phyloP scores from a whole-genome alignment of 1,139 yeast species.

The Williopsis jadinii region DNA sequence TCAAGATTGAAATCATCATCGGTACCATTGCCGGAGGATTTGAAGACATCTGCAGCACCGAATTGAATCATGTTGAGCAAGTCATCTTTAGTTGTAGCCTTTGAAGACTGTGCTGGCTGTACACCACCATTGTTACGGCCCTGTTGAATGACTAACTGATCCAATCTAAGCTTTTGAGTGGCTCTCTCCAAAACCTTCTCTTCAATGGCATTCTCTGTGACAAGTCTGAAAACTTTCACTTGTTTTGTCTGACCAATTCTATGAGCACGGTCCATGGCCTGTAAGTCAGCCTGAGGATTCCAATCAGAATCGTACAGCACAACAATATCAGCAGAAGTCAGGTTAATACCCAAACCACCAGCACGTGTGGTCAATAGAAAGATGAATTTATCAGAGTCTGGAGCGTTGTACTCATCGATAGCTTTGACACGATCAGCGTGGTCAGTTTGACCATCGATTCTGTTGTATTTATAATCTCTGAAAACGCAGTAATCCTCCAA shows the following conservation, averaged over 20 bases:
- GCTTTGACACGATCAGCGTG: conserved; percentile 71
- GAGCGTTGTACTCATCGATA: conserved; percentile 70
- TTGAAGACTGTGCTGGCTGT: conserved; percentile 32
- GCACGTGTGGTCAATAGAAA: conserved; percentile 75
- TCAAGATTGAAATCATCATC: conserved; percentile 57
- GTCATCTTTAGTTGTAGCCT: conserved; percentile 58
- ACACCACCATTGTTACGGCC: conserved; percentile 36
- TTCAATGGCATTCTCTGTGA: conserved; percentile 76
- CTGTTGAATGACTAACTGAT: conserved; percentile 77
- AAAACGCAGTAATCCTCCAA: conserved; percentile 71
- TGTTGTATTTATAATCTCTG: conserved; percentile 60
- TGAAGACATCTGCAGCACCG: conserved; percentile 66
- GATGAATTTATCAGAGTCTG: conserved; percentile 61
- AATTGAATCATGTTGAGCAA: conserved; percentile 73
- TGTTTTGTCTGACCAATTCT: conserved; percentile 83
- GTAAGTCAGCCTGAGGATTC: conserved; percentile 86
- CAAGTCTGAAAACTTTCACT: conserved; percentile 68
- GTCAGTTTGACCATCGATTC: conserved; percentile 79
- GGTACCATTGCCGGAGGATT: conserved; percentile 17
- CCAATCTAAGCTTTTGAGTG: conserved; percentile 68
- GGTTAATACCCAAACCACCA: conserved; percentile 81
- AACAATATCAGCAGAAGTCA: conserved; percentile 72
- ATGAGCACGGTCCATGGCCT: conserved; percentile 86
- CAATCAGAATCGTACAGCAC: conserved; percentile 73
- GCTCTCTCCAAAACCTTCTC: conserved; percentile 78